phyloP scores from a whole-genome alignment of 139 green algal genomes.

The Chlamydomonas incerta region DNA sequence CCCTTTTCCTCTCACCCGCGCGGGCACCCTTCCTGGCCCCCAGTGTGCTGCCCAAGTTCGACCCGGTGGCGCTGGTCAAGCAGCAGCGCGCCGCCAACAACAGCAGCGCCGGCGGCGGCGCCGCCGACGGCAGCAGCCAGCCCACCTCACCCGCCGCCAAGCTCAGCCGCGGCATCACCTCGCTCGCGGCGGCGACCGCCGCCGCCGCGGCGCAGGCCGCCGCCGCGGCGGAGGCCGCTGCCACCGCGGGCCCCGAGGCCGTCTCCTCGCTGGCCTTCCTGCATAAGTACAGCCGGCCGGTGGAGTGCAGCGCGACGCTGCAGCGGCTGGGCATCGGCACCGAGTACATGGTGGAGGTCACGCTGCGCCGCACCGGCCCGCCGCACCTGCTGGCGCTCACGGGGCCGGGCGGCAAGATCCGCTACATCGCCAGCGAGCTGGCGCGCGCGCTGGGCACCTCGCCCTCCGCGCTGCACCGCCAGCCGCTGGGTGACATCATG shows the following conservation, averaged over 20 bases:
- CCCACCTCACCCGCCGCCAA: not conserved
- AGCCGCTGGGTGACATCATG: slow-evolving; percentile 41
- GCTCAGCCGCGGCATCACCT: not conserved
- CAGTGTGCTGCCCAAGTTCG: slow-evolving; percentile 25
- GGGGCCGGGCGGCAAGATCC: slow-evolving; percentile 24
- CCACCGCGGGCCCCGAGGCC: not conserved
- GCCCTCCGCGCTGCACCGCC: slow-evolving; percentile 17
- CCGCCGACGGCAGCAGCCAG: not conserved
- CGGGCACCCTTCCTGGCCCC: not conserved
- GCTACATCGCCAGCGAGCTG: slow-evolving; percentile 30
- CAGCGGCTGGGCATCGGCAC: slow-evolving; percentile 30
- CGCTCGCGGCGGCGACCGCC: not conserved
- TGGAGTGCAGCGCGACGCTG: slow-evolving; percentile 19
- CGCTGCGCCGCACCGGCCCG: slow-evolving; percentile 23
- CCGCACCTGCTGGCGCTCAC: slow-evolving; percentile 27
- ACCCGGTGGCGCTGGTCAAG: not conserved
- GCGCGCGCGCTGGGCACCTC: slow-evolving; percentile 35
- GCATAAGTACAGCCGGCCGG: slow-evolving; percentile 35
- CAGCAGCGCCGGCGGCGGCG: not conserved
- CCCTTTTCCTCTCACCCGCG: not conserved
- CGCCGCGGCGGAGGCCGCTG: not conserved
- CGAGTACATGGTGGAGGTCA: slow-evolving; percentile 37
- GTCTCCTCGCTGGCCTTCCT: slow-evolving; percentile 17
- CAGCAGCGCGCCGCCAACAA: not conserved
- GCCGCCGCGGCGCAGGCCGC: not conserved